Base-by-base conservation (phyloP, 148 eudicot genomes). In the Hydrangea macrophylla region DNA sequence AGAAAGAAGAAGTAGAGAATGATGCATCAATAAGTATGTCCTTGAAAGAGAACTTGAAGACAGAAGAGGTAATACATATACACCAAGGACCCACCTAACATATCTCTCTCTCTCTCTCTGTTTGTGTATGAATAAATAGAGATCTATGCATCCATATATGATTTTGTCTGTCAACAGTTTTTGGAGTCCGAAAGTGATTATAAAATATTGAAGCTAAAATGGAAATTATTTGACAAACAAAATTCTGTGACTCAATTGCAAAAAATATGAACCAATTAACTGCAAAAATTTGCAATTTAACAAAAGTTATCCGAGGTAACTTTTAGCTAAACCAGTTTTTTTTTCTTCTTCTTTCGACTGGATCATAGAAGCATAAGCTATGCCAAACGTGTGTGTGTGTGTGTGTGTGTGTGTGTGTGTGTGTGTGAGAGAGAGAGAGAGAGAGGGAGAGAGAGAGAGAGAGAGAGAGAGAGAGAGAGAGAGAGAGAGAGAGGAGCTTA, bases 41-140 rank as follows among this genome's bases (percentile, higher is more conserved):
- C 45, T 42, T 18, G 58, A 54, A 58, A 27, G 59, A 69, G 5
- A 67, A 66, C 39, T 70, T 32, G 55, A 69, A 55, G 35, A 53
- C 73, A 39, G 64, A 74, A 67, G 78, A 77, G 84, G 77, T 74
- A 32, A 15, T 2, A 3, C 8, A 28, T 4, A 55, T 23, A 4
- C 7, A 7, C 30, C 0, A 33, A 23, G 35, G 20, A 32, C 32
- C 51, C 18, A 51, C 53, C 6, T 31, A 45, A 23, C 23, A n/a
- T n/a, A 39, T 61, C 65, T 25, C 65, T 40, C 53, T 37, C 53
- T 48, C 53, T 48, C 53, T 48, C 53, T n/a, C 53, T 42, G 22
- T 6, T 7, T 48, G 7, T 48, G 5, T 42, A 9, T 42, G 0
- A 11, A 13, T 42, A 13, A 11, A 13, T 42, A 13, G n/a, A n/a